Evolutionary conservation across 352 stramenopile genomes (phyloP).

Genomic region (Pythium phragmitis): DNA sequence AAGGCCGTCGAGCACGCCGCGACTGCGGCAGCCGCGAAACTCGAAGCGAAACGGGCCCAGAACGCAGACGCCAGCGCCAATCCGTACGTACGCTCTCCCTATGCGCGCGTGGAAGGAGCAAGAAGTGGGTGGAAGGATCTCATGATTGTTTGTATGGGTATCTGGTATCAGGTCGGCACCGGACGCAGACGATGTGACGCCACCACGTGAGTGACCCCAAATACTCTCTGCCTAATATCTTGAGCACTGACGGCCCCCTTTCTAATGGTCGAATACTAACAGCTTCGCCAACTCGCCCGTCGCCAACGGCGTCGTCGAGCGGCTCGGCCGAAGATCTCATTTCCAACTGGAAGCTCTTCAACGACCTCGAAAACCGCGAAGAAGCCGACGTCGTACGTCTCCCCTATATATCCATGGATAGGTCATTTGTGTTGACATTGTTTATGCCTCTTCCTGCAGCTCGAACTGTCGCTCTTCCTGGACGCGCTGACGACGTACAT

Average conservation of each 20-base stretch:
- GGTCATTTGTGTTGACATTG: not conserved
- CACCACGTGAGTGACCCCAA: conserved; percentile 14
- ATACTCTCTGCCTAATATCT: not conserved
- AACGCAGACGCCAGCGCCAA: not conserved
- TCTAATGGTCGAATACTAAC: not conserved
- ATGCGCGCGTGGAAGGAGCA: not conserved
- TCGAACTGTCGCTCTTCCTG: conserved; percentile 81
- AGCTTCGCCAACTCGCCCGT: conserved; percentile 25
- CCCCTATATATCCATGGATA: not conserved
- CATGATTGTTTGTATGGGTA: not conserved
- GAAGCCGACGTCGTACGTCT: conserved; percentile 71
- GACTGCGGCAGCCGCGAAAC: conserved; percentile 13
- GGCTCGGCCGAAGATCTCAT: conserved; percentile 51
- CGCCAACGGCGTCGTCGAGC: conserved; percentile 17
- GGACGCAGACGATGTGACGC: conserved; percentile 13
- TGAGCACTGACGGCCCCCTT: not conserved
- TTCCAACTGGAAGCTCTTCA: conserved; percentile 87
- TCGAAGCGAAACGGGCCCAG: conserved; percentile 20
- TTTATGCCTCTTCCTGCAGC: conserved; percentile 27
- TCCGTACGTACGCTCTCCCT: not conserved
- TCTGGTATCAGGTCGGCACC: conserved; percentile 4
- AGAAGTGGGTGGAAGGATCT: not conserved
- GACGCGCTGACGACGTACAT: conserved; percentile 77
- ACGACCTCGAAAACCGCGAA: conserved; percentile 84
- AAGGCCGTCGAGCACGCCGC: conserved; percentile 23